Percentiles rank a stretch among this genome's conserved stretches.
These are phyloP conservation scores for Silene conica DNA, from an alignment of 148 eudicot genomes.

Conservation along the genomic window DNA sequence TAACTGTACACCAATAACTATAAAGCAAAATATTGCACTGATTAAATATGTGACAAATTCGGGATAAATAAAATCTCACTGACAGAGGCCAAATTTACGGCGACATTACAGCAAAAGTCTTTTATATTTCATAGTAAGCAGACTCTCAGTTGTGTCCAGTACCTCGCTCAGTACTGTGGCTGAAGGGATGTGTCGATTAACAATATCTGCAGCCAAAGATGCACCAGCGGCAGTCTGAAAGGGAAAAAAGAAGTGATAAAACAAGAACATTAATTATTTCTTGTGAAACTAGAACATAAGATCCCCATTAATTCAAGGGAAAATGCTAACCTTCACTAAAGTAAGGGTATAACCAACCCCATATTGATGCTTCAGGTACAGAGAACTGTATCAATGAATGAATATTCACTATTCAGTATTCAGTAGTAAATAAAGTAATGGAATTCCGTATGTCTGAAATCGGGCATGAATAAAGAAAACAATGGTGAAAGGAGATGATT, in stretches of 20 bases:
- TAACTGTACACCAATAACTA: background rate
- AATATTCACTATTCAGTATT: constrained; percentile 8
- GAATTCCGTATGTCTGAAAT: background rate
- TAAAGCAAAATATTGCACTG: background rate
- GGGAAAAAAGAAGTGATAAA: constrained; percentile 17
- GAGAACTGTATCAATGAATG: constrained; percentile 54
- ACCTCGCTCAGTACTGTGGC: constrained; percentile 91
- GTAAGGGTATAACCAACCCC: constrained; percentile 99
- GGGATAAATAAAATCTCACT: background rate
- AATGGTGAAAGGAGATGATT: background rate
- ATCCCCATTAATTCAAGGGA: constrained; percentile 9
- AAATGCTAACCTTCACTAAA: constrained; percentile 68
- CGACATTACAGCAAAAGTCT: background rate
- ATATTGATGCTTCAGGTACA: constrained; percentile 91
- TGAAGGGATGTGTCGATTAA: constrained; percentile 80
- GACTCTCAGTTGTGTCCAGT: constrained; percentile 15
- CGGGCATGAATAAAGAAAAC: background rate
- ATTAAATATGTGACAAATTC: background rate
- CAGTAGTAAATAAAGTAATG: background rate
- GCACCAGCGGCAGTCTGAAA: constrained; percentile 73
- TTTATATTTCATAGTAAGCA: background rate
- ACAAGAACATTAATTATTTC: constrained; percentile 2
- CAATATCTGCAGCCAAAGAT: constrained; percentile 81
- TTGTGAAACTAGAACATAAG: constrained; percentile 5
- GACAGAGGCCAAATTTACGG: background rate